Percentiles rank a stretch among this genome's conserved stretches.
These are phyloP conservation scores for Magnolia changhungtana DNA, from an alignment of 164 flowering plant species.

Conservation along the genomic window DNA sequence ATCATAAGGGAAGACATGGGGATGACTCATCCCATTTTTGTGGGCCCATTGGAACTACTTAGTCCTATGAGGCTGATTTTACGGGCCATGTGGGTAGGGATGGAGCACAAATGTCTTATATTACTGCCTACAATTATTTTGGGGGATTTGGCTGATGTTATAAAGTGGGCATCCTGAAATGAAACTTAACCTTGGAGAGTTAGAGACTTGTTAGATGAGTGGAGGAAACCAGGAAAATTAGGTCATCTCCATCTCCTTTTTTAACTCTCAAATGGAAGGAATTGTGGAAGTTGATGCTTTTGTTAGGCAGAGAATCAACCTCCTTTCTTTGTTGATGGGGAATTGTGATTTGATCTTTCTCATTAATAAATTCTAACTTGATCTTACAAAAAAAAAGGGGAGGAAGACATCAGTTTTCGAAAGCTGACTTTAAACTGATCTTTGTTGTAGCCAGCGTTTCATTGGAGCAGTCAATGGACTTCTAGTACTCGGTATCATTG, in stretches of 20 bases:
- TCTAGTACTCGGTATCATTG: conserved; percentile 61
- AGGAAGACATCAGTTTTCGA: not conserved
- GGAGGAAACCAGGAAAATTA: not conserved
- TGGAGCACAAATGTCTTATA: not conserved
- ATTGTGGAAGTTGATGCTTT: not conserved
- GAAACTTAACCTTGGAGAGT: no score
- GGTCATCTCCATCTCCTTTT: not conserved
- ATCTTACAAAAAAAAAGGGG: not conserved
- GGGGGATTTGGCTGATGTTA: no score
- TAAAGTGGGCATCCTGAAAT: no score
- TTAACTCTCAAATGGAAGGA: not conserved
- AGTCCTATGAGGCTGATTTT: no score
- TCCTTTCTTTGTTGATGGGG: not conserved
- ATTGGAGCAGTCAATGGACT: conserved; percentile 82
- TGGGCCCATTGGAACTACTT: no score
- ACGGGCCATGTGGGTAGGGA: not conserved
- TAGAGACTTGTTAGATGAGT: no score
- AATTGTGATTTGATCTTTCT: no score
- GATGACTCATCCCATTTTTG: no score
- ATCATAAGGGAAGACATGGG: no score
- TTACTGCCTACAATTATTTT: no score
- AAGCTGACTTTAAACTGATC: conserved; percentile 13
- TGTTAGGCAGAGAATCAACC: not conserved
- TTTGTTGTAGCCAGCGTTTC: conserved; percentile 64
- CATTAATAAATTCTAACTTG: not conserved